phyloP scores from a whole-genome alignment of 768 basidiomycete species.

The Termitomyces sp. region DNA sequence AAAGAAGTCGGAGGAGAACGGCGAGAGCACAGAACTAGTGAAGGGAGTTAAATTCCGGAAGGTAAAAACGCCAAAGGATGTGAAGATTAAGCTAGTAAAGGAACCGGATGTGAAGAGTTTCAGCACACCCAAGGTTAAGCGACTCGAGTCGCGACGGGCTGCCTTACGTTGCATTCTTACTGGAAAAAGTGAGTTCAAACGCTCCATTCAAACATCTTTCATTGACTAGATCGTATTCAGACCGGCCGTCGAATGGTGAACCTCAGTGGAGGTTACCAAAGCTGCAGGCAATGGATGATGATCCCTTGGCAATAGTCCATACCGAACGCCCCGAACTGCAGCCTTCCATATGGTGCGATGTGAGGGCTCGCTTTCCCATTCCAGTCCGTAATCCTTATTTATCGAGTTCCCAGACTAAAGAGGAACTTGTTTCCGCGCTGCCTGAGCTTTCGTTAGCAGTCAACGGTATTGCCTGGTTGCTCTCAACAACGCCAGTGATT shows the following conservation, averaged over 20 bases:
- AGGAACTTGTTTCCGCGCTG: conserved; percentile 14
- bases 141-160: background rate
- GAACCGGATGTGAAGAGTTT: background rate
- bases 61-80: background rate
- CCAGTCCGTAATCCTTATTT: background rate
- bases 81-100: background rate
- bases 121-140: background rate
- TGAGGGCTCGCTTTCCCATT: background rate
- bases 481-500: conserved; percentile 9
- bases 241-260: conserved; percentile 7
- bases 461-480: conserved; percentile 15
- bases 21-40: background rate
- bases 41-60: background rate
- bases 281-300: background rate
- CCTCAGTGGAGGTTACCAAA: conserved; percentile 12
- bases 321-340: background rate
- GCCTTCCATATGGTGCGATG: conserved; percentile 14
- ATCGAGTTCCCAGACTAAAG: conserved; percentile 11
- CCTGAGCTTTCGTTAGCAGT: conserved; percentile 13
- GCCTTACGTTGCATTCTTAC: background rate
- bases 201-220: background rate
- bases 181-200: conserved; percentile 1
- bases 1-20: background rate
- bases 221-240: background rate
- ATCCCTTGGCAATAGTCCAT: background rate